phyloP scores from a whole-genome alignment of 1,284 basidiomycete species.

The Austroboletus novae-zelandiae region DNA sequence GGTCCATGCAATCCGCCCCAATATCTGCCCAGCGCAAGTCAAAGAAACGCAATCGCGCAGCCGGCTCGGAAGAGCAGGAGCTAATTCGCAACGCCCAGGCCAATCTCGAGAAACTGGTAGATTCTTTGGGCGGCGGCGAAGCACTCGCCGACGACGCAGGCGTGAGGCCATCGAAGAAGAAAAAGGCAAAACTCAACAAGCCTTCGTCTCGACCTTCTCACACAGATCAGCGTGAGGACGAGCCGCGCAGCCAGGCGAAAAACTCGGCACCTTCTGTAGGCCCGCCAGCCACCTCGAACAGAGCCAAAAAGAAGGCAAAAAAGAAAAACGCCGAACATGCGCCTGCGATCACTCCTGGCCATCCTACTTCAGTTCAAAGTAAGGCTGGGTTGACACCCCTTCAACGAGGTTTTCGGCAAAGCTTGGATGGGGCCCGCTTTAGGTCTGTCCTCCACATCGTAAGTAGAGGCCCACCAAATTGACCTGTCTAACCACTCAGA shows the following conservation, averaged over 20 bases:
- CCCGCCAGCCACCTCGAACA: not conserved
- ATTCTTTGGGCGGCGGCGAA: slow-evolving; percentile 45
- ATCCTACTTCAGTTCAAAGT: slow-evolving; percentile 7
- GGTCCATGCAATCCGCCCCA: slow-evolving; percentile 54
- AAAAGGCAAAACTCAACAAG: slow-evolving; percentile 29
- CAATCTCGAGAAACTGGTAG: slow-evolving; percentile 80
- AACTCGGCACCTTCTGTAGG: not conserved
- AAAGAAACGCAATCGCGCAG: slow-evolving; percentile 69
- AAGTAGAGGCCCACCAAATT: not conserved
- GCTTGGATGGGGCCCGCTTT: slow-evolving; percentile 82
- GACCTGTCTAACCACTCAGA: slow-evolving; percentile 38
- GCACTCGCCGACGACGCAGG: slow-evolving; percentile 9
- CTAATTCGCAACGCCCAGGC: slow-evolving; percentile 49
- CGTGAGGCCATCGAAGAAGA: slow-evolving; percentile 27
- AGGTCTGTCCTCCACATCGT: slow-evolving; percentile 45
- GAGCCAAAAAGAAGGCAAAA: slow-evolving; percentile 14
- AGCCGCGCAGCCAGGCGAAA: slow-evolving; percentile 2
- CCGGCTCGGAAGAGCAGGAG: slow-evolving; percentile 41
- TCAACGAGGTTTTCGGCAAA: slow-evolving; percentile 75
- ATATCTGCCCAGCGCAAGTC: slow-evolving; percentile 36
- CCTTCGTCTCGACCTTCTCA: slow-evolving; percentile 17
- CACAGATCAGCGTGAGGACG: slow-evolving; percentile 7
- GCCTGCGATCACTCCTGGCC: slow-evolving; percentile 4
- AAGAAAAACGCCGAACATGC: slow-evolving; percentile 13
- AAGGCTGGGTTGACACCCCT: slow-evolving; percentile 57